A percentile compares a stretch with the other conserved stretches of the same genome.
These are phyloP conservation scores for Aspergillus aculeatus DNA, from an alignment of 2,329 filamentous ascomycete genomes.

Conservation along the genomic window DNA sequence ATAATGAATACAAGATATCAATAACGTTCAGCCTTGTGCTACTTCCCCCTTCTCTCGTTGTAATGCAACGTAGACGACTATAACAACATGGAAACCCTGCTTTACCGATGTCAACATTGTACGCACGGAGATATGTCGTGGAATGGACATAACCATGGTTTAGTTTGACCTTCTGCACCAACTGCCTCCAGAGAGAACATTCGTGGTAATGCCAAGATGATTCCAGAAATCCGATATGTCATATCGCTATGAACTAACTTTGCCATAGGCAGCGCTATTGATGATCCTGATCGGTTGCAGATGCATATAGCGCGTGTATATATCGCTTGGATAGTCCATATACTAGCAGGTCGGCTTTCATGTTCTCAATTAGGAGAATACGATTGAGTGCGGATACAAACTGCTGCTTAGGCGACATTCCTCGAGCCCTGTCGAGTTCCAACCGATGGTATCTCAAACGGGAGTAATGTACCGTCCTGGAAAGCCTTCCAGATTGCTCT, in stretches of 20 bases:
- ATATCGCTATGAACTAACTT: constrained; percentile 9
- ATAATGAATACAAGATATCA: constrained; percentile 15
- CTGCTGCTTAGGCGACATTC: too few species aligned
- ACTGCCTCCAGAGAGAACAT: too few species aligned
- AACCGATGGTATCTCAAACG: too few species aligned
- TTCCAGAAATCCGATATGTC: constrained; percentile 10
- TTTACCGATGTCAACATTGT: background rate
- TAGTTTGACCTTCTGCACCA: too few species aligned
- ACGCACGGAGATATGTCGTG: background rate
- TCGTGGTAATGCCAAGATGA: background rate
- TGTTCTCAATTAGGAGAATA: background rate
- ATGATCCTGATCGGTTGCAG: constrained; percentile 5
- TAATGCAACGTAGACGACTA: background rate
- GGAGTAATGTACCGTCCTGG: too few species aligned
- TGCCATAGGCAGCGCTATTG: constrained; percentile 18
- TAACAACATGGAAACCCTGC: background rate
- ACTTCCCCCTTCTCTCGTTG: background rate
- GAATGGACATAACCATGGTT: background rate
- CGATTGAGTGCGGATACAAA: too few species aligned
- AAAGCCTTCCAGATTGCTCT: too few species aligned
- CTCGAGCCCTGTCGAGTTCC: too few species aligned
- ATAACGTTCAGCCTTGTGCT: background rate
- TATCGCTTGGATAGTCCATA: background rate
- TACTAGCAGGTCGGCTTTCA: background rate
- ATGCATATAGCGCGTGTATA: constrained; percentile 8